Percentiles rank a stretch among this genome's conserved stretches.
Conservation (phyloP, 2,329 filamentous ascomycete species). For the Monosporascus sp. region DNA sequence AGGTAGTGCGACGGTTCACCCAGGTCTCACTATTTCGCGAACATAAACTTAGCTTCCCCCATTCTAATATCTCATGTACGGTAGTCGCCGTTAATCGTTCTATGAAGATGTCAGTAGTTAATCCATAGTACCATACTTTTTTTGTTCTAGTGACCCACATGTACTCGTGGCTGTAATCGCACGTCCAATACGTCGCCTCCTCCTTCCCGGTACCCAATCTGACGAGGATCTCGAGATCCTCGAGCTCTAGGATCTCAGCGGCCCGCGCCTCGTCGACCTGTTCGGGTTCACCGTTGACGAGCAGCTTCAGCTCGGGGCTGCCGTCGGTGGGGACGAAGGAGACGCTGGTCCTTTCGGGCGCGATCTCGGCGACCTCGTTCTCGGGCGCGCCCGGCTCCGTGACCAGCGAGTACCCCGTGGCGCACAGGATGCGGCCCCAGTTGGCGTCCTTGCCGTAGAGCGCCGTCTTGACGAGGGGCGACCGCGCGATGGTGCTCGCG, state of each 20-base stretch:
- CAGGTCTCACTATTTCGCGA: background rate
- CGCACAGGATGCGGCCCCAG: conserved; percentile 95
- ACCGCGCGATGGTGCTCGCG: conserved; percentile 82
- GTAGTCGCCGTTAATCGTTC: conserved; percentile 63
- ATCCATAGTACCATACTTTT: background rate
- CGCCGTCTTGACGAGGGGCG: conserved; percentile 93
- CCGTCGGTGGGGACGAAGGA: conserved; percentile 75
- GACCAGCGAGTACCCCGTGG: conserved; percentile 74
- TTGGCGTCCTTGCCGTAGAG: conserved; percentile 97
- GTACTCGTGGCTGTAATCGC: conserved; percentile 81
- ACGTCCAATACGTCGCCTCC: conserved; percentile 75
- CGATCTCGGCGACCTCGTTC: conserved; percentile 57
- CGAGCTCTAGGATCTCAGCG: conserved; percentile 69
- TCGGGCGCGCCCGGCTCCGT: conserved; percentile 51
- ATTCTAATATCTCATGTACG: conserved; percentile 42
- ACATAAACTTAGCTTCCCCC: too few relatives aligned
- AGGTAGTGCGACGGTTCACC: background rate
- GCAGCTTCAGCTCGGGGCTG: conserved; percentile 67
- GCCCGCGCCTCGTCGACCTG: conserved; percentile 71
- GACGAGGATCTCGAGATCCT: conserved; percentile 75
- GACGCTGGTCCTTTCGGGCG: conserved; percentile 64
- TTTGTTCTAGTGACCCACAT: conserved; percentile 31
- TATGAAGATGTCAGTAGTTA: conserved; percentile 14
- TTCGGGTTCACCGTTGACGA: conserved; percentile 77
- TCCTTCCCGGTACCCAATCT: conserved; percentile 62